Conservation (phyloP, 2,329 filamentous ascomycete species). For the Cyanodermella asteris region DNA sequence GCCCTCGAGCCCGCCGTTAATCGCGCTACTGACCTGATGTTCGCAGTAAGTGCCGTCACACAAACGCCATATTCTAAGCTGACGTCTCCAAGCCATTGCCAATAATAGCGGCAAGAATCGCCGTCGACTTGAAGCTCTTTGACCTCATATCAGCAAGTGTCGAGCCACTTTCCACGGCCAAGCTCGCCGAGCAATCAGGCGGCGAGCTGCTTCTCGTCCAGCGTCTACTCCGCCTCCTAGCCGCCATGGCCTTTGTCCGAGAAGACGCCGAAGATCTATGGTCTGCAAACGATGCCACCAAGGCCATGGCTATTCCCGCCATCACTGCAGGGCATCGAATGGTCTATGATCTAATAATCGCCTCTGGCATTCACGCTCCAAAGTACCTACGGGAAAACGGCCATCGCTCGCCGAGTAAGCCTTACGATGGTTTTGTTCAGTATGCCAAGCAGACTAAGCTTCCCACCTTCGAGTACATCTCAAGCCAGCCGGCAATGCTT, state of each 20-base stretch:
- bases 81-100: slow-evolving; percentile 16
- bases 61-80: too few relatives aligned
- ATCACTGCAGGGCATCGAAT: too few relatives aligned
- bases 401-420: too few relatives aligned
- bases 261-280: slow-evolving; percentile 2
- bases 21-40: too few relatives aligned
- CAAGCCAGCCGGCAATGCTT: too few relatives aligned
- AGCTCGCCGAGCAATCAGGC: slow-evolving; percentile 11
- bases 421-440: slow-evolving; percentile 1
- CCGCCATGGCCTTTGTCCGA: slow-evolving; percentile 1
- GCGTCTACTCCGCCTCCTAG: slow-evolving; percentile 1
- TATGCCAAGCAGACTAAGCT: slow-evolving; percentile 1
- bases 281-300: slow-evolving; percentile 10
- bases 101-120: slow-evolving; percentile 12
- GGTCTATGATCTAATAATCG: too few relatives aligned
- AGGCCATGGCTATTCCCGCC: slow-evolving; percentile 10
- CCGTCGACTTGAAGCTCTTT: slow-evolving; percentile 13
- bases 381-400: too few relatives aligned
- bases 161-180: slow-evolving; percentile 10
- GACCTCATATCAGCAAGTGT: slow-evolving; percentile 8
- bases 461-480: not conserved
- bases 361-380: too few relatives aligned
- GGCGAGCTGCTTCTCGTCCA: slow-evolving; percentile 12
- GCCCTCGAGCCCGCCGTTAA: too few relatives aligned
- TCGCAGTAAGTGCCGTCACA: too few relatives aligned